These are phyloP conservation scores for Daldinia concentrica DNA, from an alignment of 495 filamentous ascomycete genomes.

Conservation along the genomic window DNA sequence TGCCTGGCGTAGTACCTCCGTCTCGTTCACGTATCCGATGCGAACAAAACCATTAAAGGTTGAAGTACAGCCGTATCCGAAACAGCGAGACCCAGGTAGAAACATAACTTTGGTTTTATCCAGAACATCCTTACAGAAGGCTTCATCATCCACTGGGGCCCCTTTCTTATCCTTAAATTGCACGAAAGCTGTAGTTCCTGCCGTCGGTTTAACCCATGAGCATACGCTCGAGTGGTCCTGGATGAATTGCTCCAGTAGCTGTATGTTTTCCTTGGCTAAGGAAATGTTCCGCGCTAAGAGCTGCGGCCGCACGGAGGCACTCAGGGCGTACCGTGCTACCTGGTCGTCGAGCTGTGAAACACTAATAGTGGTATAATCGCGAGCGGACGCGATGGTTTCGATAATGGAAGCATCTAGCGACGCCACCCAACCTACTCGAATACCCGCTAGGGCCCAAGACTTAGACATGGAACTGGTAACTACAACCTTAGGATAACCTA, in stretches of 20 bases:
- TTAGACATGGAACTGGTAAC: constrained; percentile 87
- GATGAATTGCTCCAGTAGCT: constrained; percentile 73
- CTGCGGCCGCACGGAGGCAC: constrained; percentile 67
- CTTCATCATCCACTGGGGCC: constrained; percentile 72
- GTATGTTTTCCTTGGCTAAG: constrained; percentile 76
- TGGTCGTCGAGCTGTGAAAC: constrained; percentile 85
- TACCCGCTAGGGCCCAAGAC: constrained; percentile 83
- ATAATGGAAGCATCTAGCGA: constrained; percentile 70
- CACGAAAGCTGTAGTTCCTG: constrained; percentile 85
- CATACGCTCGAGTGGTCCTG: constrained; percentile 69
- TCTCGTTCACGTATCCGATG: constrained; percentile 81
- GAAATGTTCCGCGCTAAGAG: constrained; percentile 75
- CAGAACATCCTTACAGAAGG: constrained; percentile 74
- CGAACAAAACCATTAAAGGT: constrained; percentile 84
- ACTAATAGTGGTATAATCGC: constrained; percentile 88
- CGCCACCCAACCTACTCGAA: constrained; percentile 86
- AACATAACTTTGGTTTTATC: constrained; percentile 81
- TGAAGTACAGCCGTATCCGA: constrained; percentile 63
- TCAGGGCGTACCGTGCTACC: constrained; percentile 78
- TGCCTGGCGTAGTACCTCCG: constrained; percentile 72
- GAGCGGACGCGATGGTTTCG: constrained; percentile 68
- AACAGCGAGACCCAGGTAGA: constrained; percentile 78
- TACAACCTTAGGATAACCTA: constrained; percentile 75
- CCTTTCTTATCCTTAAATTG: constrained; percentile 71
- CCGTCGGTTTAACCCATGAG: constrained; percentile 75